A percentile compares a stretch with the other conserved stretches of the same genome.
These are phyloP conservation scores for Fraxinus greggii DNA, from an alignment of 305 asterid species.

Conservation along the genomic window DNA sequence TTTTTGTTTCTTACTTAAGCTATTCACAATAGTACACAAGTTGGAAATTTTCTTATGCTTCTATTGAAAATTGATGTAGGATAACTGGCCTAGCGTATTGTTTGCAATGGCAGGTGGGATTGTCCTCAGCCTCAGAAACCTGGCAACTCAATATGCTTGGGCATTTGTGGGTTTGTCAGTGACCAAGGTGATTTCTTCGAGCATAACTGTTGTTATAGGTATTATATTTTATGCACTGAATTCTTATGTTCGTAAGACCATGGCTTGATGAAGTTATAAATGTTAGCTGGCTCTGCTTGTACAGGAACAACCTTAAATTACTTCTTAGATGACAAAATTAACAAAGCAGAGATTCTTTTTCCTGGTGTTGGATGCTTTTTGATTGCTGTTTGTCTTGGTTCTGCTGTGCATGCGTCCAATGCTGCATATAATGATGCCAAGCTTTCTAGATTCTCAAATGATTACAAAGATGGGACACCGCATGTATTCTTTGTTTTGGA, in stretches of 20 bases:
- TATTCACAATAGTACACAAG: background rate
- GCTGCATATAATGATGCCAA: slow-evolving; percentile 40
- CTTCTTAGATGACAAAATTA: slow-evolving; percentile 45
- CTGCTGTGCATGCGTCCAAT: slow-evolving; percentile 48
- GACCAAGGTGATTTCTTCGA: slow-evolving; percentile 73
- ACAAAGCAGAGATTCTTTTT: slow-evolving; percentile 48
- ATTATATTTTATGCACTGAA: slow-evolving; percentile 1
- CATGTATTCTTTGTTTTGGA: slow-evolving; percentile 3
- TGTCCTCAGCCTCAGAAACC: slow-evolving; percentile 78
- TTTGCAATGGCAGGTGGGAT: slow-evolving; percentile 91
- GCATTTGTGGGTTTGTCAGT: slow-evolving; percentile 86
- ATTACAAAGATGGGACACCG: slow-evolving; percentile 24
- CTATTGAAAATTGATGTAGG: slow-evolving; percentile 41
- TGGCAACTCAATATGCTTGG: slow-evolving; percentile 89
- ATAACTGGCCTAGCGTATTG: slow-evolving; percentile 71
- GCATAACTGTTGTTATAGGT: slow-evolving; percentile 91
- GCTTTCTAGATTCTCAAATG: slow-evolving; percentile 29
- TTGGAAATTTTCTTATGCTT: background rate
- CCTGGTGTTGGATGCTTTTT: slow-evolving; percentile 56
- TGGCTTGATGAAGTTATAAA: background rate
- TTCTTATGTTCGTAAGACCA: background rate
- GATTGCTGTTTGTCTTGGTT: slow-evolving; percentile 53
- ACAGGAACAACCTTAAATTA: slow-evolving; percentile 47
- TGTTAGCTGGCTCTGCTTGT: background rate
- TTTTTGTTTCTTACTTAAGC: background rate